A percentile compares a stretch with the other conserved stretches of the same genome.
Evolutionary conservation across 2,329 filamentous ascomycete genomes (phyloP).

Genomic region (Myriosclerotinia curreyana): DNA sequence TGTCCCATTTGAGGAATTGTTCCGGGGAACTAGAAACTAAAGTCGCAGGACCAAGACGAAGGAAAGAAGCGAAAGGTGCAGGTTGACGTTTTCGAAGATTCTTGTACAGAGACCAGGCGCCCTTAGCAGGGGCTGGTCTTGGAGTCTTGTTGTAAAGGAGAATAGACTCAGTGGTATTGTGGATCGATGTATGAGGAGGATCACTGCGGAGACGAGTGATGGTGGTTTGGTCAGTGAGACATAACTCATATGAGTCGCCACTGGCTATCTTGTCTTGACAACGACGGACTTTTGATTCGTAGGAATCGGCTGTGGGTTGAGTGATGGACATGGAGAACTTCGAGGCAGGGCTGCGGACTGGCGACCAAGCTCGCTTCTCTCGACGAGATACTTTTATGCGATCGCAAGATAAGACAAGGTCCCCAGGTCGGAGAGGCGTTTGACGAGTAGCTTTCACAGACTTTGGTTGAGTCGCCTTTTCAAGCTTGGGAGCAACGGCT

Average conservation of each 20-base stretch:
- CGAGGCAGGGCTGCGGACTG: conserved; percentile 3
- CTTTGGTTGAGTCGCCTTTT: conserved; percentile 19
- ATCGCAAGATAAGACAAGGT: conserved; percentile 14
- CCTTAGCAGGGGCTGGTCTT: conserved; percentile 20
- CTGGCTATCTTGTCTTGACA: conserved; percentile 41
- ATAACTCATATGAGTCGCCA: conserved; percentile 45
- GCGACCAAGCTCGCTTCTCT: conserved; percentile 21
- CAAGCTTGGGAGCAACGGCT: conserved; percentile 23
- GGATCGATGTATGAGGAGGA: conserved; percentile 11
- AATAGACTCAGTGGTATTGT: conserved; percentile 16
- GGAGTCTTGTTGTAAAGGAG: conserved; percentile 23
- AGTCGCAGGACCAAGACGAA: conserved; percentile 66
- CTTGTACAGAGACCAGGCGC: conserved; percentile 38
- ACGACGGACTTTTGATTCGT: conserved; percentile 39
- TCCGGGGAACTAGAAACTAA: conserved; percentile 84
- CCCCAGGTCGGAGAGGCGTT: conserved; percentile 9
- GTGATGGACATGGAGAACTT: conserved; percentile 28
- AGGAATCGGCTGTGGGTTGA: conserved; percentile 30
- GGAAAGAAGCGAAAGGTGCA: conserved; percentile 65
- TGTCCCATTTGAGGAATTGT: conserved; percentile 71
- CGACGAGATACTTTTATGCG: conserved; percentile 20
- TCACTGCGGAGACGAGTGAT: conserved; percentile 24
- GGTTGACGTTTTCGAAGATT: conserved; percentile 37
- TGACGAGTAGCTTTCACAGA: conserved; percentile 13
- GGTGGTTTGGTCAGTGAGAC: conserved; percentile 40